phyloP scores from a whole-genome alignment of 257 asterid genomes.

The Nicotiana otophora region DNA sequence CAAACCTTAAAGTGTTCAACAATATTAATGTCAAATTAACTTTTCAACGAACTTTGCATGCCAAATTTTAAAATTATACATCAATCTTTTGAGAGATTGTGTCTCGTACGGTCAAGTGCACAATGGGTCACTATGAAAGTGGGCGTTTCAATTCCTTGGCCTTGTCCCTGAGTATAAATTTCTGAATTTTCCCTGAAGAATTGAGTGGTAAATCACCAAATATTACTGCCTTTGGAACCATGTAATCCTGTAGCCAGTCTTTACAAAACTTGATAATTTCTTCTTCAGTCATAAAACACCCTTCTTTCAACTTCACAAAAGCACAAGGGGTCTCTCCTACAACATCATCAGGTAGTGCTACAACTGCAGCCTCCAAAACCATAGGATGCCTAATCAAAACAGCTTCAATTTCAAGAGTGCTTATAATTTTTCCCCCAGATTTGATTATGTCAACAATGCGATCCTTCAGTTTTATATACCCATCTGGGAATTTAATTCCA shows the following conservation, averaged over 20 bases:
- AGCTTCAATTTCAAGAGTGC: slow-evolving; percentile 57
- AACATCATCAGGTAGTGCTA: slow-evolving; percentile 51
- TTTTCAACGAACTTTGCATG: neutral
- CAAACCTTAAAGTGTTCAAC: neutral
- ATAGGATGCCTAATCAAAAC: slow-evolving; percentile 41
- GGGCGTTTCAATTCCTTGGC: slow-evolving; percentile 16
- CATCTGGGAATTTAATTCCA: slow-evolving; percentile 49
- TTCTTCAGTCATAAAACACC: slow-evolving; percentile 18
- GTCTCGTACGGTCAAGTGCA: neutral
- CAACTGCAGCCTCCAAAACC: slow-evolving; percentile 63
- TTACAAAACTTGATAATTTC: slow-evolving; percentile 50
- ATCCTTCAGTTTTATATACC: slow-evolving; percentile 53
- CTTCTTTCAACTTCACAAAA: slow-evolving; percentile 58
- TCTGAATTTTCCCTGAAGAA: slow-evolving; percentile 66
- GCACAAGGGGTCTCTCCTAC: slow-evolving; percentile 76
- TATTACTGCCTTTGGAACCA: slow-evolving; percentile 51
- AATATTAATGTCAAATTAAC: neutral
- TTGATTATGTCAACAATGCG: slow-evolving; percentile 43
- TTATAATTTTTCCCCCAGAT: slow-evolving; percentile 44
- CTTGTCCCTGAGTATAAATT: slow-evolving; percentile 45
- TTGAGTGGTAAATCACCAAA: slow-evolving; percentile 63
- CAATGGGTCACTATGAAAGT: neutral
- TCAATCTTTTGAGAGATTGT: neutral
- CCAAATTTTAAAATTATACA: neutral
- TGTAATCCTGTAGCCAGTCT: slow-evolving; percentile 35